Evolutionary conservation across 2,329 filamentous ascomycete genomes (phyloP).

Genomic region (Trichophyton mentagrophytes): DNA sequence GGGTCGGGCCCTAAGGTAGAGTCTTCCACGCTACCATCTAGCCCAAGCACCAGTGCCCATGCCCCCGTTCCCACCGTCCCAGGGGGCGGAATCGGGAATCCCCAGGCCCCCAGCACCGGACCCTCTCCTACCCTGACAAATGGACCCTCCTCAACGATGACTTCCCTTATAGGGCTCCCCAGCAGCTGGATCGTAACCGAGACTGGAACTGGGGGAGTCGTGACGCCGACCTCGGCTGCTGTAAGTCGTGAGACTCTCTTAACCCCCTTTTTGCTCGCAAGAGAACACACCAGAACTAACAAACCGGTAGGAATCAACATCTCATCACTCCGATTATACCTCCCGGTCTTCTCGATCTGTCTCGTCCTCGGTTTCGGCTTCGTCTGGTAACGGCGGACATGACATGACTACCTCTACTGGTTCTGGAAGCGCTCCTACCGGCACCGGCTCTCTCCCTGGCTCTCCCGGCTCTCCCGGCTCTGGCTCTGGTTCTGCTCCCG

Average conservation of each 20-base stretch:
- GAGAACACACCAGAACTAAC: not conserved
- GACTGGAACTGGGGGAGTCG: conserved; percentile 63
- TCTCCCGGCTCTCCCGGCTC: not conserved
- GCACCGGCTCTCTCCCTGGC: not conserved
- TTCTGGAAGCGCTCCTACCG: not conserved
- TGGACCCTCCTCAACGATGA: conserved; percentile 34
- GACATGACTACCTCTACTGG: not conserved
- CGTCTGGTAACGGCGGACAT: conserved; percentile 1
- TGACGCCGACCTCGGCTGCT: conserved; percentile 56
- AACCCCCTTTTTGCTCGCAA: not conserved
- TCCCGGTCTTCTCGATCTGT: not conserved
- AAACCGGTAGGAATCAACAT: conserved; percentile 11
- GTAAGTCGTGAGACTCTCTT: conserved; percentile 44
- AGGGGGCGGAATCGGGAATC: not conserved
- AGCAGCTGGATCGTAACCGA: conserved; percentile 69
- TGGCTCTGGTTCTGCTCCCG: not conserved
- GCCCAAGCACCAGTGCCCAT: conserved; percentile 40
- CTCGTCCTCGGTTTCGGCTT: not conserved
- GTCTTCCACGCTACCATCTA: conserved; percentile 42
- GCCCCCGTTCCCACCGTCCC: not conserved
- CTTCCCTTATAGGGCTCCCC: conserved; percentile 47
- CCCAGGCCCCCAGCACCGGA: conserved; percentile 1
- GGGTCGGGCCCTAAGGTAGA: conserved; percentile 34
- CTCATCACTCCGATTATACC: conserved; percentile 4
- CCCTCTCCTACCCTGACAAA: not conserved